Evolutionary conservation across 2,329 filamentous ascomycete species (phyloP).

Genomic region (Penicillium sp.): DNA sequence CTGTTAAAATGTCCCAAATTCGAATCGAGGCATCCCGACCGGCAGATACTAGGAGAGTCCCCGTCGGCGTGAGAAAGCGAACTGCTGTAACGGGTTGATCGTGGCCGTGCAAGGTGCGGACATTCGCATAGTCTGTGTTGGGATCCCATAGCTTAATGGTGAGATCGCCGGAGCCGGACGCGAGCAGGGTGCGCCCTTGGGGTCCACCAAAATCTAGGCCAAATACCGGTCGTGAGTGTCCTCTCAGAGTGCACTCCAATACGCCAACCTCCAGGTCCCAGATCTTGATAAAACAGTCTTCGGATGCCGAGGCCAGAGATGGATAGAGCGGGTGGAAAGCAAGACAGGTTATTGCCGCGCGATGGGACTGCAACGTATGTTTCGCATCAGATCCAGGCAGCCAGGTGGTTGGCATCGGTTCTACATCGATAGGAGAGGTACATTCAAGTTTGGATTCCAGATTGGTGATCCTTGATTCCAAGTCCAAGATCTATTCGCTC

Average conservation of each 20-base stretch:
- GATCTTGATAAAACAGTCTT: constrained; percentile 84
- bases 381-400: constrained; percentile 68
- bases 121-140: constrained; percentile 81
- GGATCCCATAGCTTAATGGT: constrained; percentile 90
- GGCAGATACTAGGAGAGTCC: constrained; percentile 77
- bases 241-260: constrained; percentile 77
- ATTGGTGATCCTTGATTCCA: constrained; percentile 67
- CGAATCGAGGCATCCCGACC: constrained; percentile 74
- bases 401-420: constrained; percentile 53
- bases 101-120: constrained; percentile 79
- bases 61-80: constrained; percentile 71
- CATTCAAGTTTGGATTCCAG: constrained; percentile 74
- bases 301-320: constrained; percentile 76
- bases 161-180: constrained; percentile 74
- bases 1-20: constrained; percentile 85
- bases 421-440: constrained; percentile 67
- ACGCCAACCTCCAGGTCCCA: constrained; percentile 90
- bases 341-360: constrained; percentile 73
- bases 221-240: constrained; percentile 76
- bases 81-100: constrained; percentile 81
- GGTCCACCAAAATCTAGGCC: constrained; percentile 82
- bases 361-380: constrained; percentile 75
- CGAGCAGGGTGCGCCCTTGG: constrained; percentile 68
- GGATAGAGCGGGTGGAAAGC: constrained; percentile 85
- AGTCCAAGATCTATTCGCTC: constrained; percentile 71